Base-by-base conservation (phyloP, 768 basidiomycete species). In the Amanita subjunquillea region DNA sequence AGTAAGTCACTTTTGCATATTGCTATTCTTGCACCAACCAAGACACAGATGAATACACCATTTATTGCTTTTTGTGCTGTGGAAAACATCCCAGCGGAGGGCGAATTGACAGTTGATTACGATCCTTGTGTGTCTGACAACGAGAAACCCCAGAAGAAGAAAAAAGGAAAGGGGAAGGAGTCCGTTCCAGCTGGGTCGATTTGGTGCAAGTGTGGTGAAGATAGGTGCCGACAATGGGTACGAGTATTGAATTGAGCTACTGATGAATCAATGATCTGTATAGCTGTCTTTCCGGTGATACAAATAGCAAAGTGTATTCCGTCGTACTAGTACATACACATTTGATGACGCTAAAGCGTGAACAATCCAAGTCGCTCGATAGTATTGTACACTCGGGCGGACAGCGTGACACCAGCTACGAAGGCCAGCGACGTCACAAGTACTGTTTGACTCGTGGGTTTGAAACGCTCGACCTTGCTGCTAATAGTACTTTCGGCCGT, bases 91-190 rank as follows among this genome's bases (percentile, higher is more conserved):
- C 65, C 67, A 0, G 71, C 76, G 0, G 62, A 67, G 23, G 75
- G 71, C 1, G 85, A 87, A 55, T 72, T 87, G 3, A 79, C 78
- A 0, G 72, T 86, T 20, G 81, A 87, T 61, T 87, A 87, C 56
- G 69, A 80, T 54, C 84, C 85, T 23, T 32, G 50, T 23, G 41
- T 20, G 4, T 27, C 29, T 3, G 39, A 39, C 27, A 1, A 2
- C 23, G 50, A 51, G 7, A 17, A 17, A 8, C 6, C 39, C 12
- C 13, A 7, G 29, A 43, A 36, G 40, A 17, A 27, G 27, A 50
- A 42, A 36, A 57, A 53, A 25, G 37, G n/a, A 13, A 37, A 48
- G 9, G 36, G 55, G 7, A 62, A 65, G 40, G 59, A 48, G 27
- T 69, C 67, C 44, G 58, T 63, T 6, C 65, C 67, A 1, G 57